phyloP scores from a whole-genome alignment of 208 protist species.

The Herpetomonas samuelpessoai region DNA sequence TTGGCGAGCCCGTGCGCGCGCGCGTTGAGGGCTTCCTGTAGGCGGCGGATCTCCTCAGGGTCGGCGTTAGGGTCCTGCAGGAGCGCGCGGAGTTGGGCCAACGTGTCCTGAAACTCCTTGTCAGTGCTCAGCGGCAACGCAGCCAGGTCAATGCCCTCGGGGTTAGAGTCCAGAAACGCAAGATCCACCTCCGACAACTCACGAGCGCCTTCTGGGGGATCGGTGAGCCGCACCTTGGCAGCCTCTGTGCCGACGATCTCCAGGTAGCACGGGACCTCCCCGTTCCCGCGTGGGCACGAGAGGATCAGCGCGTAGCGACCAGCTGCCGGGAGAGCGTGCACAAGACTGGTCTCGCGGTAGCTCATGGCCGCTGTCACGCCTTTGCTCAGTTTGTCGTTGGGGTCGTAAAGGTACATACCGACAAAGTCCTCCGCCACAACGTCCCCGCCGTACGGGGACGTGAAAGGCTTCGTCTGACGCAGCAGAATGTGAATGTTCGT shows the following conservation, averaged over 20 bases:
- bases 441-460: conserved; percentile 18
- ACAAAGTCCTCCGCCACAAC: conserved; percentile 52
- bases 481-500: conserved; percentile 59
- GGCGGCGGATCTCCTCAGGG: conserved; percentile 25
- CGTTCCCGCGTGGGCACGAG: conserved; percentile 41
- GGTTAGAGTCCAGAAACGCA: conserved; percentile 33
- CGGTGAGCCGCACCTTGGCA: conserved; percentile 55
- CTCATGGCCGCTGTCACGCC: conserved; percentile 37
- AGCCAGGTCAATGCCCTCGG: conserved; percentile 36
- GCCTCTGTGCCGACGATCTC: conserved; percentile 42
- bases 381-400: conserved; percentile 33
- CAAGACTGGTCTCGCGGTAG: conserved; percentile 60
- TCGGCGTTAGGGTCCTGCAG: conserved; percentile 25
- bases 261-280: conserved; percentile 38
- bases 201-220: conserved; percentile 35
- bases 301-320: conserved; percentile 40
- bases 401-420: conserved; percentile 55
- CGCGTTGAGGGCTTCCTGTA: conserved; percentile 40
- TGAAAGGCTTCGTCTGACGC: conserved; percentile 33
- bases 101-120: conserved; percentile 27
- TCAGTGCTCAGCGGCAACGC: conserved; percentile 35
- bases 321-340: conserved; percentile 22
- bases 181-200: conserved; percentile 39
- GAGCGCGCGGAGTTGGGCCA: conserved; percentile 24
- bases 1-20: conserved; percentile 46